phyloP scores from a whole-genome alignment of 2,329 filamentous ascomycete genomes.

The Diplodia intermedia region DNA sequence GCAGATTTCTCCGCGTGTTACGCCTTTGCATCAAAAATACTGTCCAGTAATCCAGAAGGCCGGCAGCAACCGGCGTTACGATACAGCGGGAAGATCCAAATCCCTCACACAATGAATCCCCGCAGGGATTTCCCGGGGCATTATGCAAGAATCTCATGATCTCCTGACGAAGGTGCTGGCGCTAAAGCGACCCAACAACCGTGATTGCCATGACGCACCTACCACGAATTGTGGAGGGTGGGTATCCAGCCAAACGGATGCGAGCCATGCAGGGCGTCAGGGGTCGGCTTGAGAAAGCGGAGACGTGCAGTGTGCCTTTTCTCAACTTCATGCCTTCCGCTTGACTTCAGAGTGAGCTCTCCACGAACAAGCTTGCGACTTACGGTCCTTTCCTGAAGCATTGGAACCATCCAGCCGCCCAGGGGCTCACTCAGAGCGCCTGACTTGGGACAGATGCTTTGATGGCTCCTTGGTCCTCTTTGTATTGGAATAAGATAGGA shows the following conservation, averaged over 20 bases:
- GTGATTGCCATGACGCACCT: slow-evolving; percentile 5
- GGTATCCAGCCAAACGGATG: slow-evolving; percentile 24
- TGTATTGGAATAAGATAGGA: background rate
- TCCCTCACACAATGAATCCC: background rate
- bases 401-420: background rate
- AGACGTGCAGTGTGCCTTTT: slow-evolving; percentile 21
- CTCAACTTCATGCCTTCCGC: slow-evolving; percentile 7
- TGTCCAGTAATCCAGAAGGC: background rate
- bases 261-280: slow-evolving; percentile 16
- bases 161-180: slow-evolving; percentile 3
- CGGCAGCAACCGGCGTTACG: background rate
- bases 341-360: background rate
- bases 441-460: background rate
- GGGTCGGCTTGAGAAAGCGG: slow-evolving; percentile 6
- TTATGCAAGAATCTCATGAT: slow-evolving; percentile 28
- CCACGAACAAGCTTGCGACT: background rate
- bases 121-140: slow-evolving; percentile 9
- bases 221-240: slow-evolving; percentile 16
- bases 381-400: background rate
- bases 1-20: background rate
- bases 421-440: background rate
- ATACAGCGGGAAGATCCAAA: background rate
- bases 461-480: background rate
- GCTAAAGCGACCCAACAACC: slow-evolving; percentile 10
- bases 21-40: background rate